Evolutionary conservation across 228 moss, liverwort and hornwort species (phyloP).

Genomic region (Sphagnum fallax): DNA sequence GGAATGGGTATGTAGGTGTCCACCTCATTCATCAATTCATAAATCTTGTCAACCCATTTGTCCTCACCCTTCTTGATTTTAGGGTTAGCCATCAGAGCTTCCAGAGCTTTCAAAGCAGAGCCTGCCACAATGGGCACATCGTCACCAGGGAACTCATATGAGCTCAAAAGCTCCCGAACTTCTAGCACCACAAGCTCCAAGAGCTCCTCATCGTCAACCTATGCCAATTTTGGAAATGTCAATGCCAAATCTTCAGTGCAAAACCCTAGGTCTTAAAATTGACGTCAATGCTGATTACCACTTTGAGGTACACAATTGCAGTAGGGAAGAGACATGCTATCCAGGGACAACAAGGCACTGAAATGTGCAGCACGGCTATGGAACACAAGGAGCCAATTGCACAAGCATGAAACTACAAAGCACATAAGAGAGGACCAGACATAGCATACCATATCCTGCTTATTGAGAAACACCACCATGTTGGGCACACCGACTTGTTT

Average conservation of each 20-base stretch:
- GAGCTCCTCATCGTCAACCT: conserved; percentile 57
- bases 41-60: conserved; percentile 64
- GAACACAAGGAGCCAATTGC: too few relatives aligned
- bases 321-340: too few relatives aligned
- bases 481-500: conserved; percentile 89
- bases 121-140: conserved; percentile 77
- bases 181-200: conserved; percentile 86
- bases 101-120: conserved; percentile 71
- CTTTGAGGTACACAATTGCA: too few relatives aligned
- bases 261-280: too few relatives aligned
- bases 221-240: too few relatives aligned
- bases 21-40: conserved; percentile 70
- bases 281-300: too few relatives aligned
- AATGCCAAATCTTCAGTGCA: too few relatives aligned
- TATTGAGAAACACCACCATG: conserved; percentile 92
- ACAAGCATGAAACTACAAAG: too few relatives aligned
- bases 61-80: conserved; percentile 26
- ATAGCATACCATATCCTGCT: conserved; percentile 50
- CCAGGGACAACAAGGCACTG: too few relatives aligned
- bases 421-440: too few relatives aligned
- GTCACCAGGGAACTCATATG: conserved; percentile 85
- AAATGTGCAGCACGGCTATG: too few relatives aligned
- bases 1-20: conserved; percentile 84
- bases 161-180: conserved; percentile 58
- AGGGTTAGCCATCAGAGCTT: conserved; percentile 38